phyloP scores from a whole-genome alignment of 805 yeast genomes.

The Torulaspora quercuum region DNA sequence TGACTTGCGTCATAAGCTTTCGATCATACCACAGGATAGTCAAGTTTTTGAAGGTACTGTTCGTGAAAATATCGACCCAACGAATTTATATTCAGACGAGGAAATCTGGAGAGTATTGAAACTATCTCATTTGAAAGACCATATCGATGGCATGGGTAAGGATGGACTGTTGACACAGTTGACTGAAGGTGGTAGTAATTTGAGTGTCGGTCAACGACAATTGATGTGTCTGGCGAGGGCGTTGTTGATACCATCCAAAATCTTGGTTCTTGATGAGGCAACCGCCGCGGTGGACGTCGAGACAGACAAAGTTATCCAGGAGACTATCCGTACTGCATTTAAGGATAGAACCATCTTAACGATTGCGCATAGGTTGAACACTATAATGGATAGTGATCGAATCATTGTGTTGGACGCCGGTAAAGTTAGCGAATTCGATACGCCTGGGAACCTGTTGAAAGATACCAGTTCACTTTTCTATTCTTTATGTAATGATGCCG shows the following conservation, averaged over 20 bases:
- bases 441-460: slow-evolving; percentile 63
- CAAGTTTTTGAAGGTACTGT: slow-evolving; percentile 87
- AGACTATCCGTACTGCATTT: slow-evolving; percentile 72
- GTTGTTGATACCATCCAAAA: slow-evolving; percentile 56
- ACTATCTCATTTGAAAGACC: slow-evolving; percentile 70
- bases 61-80: slow-evolving; percentile 85
- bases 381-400: slow-evolving; percentile 76
- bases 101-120: slow-evolving; percentile 79
- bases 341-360: slow-evolving; percentile 75
- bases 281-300: slow-evolving; percentile 88
- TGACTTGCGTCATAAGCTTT: slow-evolving; percentile 71
- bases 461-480: slow-evolving; percentile 69
- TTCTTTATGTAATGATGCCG: slow-evolving; percentile 78
- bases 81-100: slow-evolving; percentile 61
- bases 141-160: slow-evolving; percentile 51
- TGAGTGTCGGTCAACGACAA: slow-evolving; percentile 76
- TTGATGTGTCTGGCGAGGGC: slow-evolving; percentile 81
- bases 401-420: slow-evolving; percentile 77
- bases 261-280: slow-evolving; percentile 77
- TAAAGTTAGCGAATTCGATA: slow-evolving; percentile 69
- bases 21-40: slow-evolving; percentile 92
- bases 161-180: slow-evolving; percentile 55
- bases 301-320: slow-evolving; percentile 73
- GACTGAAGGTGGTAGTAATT: slow-evolving; percentile 67
- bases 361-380: slow-evolving; percentile 80